Evolutionary conservation across 176 grass and related monocot genomes (phyloP).

Genomic region (Pontederia crassipes): DNA sequence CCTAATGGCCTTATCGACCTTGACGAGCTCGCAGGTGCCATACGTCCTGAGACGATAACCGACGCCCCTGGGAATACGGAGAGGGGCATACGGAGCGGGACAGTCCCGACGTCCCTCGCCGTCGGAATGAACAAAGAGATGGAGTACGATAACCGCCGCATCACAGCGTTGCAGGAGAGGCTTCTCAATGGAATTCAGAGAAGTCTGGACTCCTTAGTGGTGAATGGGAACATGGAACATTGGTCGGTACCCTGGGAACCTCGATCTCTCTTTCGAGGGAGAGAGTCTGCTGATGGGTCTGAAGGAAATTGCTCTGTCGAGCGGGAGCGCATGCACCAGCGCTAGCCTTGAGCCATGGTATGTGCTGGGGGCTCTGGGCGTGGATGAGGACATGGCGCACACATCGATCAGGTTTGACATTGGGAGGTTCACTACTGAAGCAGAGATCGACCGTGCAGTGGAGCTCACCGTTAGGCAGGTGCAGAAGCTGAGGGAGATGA

Average conservation of each 20-base stretch:
- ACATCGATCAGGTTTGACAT: slow-evolving; percentile 95
- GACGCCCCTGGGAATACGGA: slow-evolving; percentile 12
- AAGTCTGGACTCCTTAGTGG: slow-evolving; percentile 54
- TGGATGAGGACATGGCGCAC: slow-evolving; percentile 97
- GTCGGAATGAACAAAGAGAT: slow-evolving; percentile 83
- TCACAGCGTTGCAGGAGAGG: slow-evolving; percentile 31
- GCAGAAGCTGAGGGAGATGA: slow-evolving; percentile 88
- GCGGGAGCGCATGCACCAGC: slow-evolving; percentile 89
- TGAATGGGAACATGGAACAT: slow-evolving; percentile 89
- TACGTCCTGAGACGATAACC: slow-evolving; percentile 49
- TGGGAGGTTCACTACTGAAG: slow-evolving; percentile 82
- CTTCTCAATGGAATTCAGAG: slow-evolving; percentile 58
- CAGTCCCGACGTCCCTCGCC: slow-evolving; percentile 66
- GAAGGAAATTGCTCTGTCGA: slow-evolving; percentile 93
- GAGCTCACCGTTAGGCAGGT: slow-evolving; percentile 76
- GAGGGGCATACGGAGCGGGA: slow-evolving; percentile 83
- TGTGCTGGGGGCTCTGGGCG: slow-evolving; percentile 67
- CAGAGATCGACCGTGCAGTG: slow-evolving; percentile 67
- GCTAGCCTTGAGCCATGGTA: slow-evolving; percentile 89
- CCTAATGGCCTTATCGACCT: slow-evolving; percentile 73
- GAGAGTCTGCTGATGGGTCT: slow-evolving; percentile 95
- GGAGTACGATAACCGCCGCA: slow-evolving; percentile 58
- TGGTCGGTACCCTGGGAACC: slow-evolving; percentile 77
- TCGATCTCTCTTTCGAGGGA: slow-evolving; percentile 88
- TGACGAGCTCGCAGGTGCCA: slow-evolving; percentile 42